phyloP scores from a whole-genome alignment of 1,284 basidiomycete genomes.

The Puccinia polysora region DNA sequence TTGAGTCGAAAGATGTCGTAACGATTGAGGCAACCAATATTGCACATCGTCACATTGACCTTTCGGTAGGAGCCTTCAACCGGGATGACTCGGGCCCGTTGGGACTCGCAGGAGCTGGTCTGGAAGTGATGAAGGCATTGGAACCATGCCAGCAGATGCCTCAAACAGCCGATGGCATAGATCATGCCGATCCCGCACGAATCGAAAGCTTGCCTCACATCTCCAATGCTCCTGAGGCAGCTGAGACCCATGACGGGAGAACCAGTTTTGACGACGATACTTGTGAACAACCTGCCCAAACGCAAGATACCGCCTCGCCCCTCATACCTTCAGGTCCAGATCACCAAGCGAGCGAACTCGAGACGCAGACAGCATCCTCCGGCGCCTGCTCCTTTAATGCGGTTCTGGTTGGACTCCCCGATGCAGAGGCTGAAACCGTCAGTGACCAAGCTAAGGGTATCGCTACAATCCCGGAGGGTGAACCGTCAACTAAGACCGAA shows the following conservation, averaged over 20 bases:
- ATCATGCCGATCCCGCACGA: background rate
- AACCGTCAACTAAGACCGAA: background rate
- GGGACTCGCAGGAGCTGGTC: no score
- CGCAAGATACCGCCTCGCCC: background rate
- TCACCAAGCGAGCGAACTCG: no score
- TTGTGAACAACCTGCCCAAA: background rate
- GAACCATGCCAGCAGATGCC: background rate
- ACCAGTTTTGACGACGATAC: background rate
- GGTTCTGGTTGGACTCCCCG: no score
- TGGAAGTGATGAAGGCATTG: no score
- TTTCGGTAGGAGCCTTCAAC: no score
- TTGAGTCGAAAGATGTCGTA: no score
- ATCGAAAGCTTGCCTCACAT: background rate
- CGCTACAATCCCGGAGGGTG: background rate
- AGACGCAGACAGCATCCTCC: no score
- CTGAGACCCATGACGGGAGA: constrained; percentile 6
- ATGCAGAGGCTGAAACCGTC: background rate
- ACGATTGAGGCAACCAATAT: no score
- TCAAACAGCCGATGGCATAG: background rate
- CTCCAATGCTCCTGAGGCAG: constrained; percentile 19
- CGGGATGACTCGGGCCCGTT: no score
- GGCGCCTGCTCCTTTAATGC: no score
- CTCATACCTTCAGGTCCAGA: no score
- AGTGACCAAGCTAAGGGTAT: background rate
- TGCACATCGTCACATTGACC: no score